Evolutionary conservation across 2,329 filamentous ascomycete genomes (phyloP).

Genomic region (Cladosporium sp.): DNA sequence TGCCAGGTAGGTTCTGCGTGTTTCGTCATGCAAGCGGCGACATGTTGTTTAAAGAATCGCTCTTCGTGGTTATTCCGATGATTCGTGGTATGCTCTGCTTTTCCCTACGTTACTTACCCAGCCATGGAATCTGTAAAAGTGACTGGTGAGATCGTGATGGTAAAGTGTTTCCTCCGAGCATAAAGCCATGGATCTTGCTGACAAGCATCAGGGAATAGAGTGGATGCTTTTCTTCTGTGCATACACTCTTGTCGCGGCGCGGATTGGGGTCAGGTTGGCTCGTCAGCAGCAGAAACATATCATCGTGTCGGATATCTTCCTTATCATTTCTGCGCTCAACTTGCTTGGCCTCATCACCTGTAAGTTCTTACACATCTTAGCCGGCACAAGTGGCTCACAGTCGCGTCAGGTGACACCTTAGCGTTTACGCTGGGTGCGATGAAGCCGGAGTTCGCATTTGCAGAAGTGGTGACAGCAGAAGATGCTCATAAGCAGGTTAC

Average conservation of each 20-base stretch:
- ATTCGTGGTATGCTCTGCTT: not conserved
- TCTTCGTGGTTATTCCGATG: not conserved
- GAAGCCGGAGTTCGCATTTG: not conserved
- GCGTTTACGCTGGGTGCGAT: not conserved
- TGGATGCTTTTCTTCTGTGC: not conserved
- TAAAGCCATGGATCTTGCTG: not conserved
- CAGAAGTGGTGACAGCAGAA: not conserved
- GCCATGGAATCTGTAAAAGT: not conserved
- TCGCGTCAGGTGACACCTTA: not conserved
- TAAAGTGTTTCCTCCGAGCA: not conserved
- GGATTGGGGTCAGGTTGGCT: not conserved
- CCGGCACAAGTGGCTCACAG: not conserved
- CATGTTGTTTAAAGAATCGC: not conserved
- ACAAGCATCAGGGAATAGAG: not conserved
- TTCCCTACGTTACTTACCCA: no score
- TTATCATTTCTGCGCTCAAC: not conserved
- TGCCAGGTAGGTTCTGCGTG: not conserved
- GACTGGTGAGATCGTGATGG: not conserved
- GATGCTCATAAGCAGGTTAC: not conserved
- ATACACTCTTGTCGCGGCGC: not conserved
- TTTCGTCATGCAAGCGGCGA: not conserved
- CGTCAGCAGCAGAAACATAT: constrained; percentile 3
- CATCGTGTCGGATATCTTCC: not conserved
- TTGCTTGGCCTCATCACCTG: not conserved
- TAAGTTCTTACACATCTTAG: not conserved